Evolutionary conservation across 1,284 basidiomycete species (phyloP), one percentile per base, ranked within the genome.

Genomic region (Tilletia indica): DNA sequence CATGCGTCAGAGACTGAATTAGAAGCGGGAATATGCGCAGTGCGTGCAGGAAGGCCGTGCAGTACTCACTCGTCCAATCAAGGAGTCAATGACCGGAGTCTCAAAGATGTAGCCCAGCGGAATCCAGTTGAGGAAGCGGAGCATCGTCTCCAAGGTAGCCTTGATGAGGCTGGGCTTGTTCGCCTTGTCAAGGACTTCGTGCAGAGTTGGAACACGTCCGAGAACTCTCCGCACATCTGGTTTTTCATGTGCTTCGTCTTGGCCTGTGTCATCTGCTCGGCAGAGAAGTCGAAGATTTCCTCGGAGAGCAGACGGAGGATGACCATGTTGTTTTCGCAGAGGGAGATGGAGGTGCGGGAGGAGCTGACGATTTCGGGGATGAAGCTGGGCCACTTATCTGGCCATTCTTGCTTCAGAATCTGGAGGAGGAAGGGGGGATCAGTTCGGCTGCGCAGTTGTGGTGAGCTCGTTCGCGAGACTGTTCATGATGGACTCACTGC

Each of bases 261-360:
- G 19, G 92, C 92, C 85, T 97, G 94, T 0, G 96, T 98, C 94
- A 99, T 94, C 86, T 97, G 93, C 83, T 99, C 97, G 1, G 96
- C 94, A 4, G 95, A 98, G 86, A 92, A 99, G 86, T 99, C 97
- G 83, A 99, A 99, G 76, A 99, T 94, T 85, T 99, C 97, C 84
- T 99, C 97, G 0, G 94, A 97, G 19, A 99, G 88, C n/a, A 99
- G 88, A 84, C 94, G 93, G 77, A 99, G 88, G 84, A 99, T 99
- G 85, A 94, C 90, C 97, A 99, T 99, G 87, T 99, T 99, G 89
- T 99, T 99, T 86, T 99, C 97, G 88, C 97, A 99, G 39, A 99
- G 89, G 1, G 93, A 92, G 49, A 99, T 89, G 83, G 95, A 98
- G 56, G 93, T 93, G 85, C 96, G 95, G 70, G 95, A 98, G 8